Percentiles rank a stretch among this genome's conserved stretches.
Conservation (phyloP, 2,329 filamentous ascomycete genomes). For the Penicillium aurantiogriseum region DNA sequence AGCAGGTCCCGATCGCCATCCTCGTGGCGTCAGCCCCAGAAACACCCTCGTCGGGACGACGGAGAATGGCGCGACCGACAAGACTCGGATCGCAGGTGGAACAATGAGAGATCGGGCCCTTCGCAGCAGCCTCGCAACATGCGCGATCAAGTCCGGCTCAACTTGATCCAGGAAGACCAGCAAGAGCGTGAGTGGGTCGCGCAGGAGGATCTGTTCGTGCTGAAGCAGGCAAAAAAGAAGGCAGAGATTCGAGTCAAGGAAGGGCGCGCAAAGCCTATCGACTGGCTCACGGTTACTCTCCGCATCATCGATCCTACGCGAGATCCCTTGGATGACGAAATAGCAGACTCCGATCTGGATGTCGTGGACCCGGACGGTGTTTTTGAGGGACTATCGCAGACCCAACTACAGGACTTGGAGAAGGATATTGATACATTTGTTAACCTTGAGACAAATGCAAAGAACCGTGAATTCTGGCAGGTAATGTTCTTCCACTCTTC, state of each 20-base stretch:
- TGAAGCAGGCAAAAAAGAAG: constrained; percentile 97
- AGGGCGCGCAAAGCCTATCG: constrained; percentile 85
- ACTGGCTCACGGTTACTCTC: constrained; percentile 88
- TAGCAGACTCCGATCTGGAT: constrained; percentile 72
- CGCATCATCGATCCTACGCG: constrained; percentile 82
- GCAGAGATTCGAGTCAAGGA: constrained; percentile 91
- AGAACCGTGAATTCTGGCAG: constrained; percentile 85
- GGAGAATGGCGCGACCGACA: constrained; percentile 29
- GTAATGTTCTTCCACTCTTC: constrained; percentile 40
- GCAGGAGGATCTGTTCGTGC: constrained; percentile 91
- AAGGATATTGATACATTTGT: constrained; percentile 79
- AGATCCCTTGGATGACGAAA: constrained; percentile 77
- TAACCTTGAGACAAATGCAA: constrained; percentile 71
- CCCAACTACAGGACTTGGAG: constrained; percentile 71
- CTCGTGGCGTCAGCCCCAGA: constrained; percentile 39
- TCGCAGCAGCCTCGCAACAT: constrained; percentile 32
- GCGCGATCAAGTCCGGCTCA: constrained; percentile 48
- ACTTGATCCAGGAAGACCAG: constrained; percentile 68
- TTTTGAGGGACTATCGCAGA: constrained; percentile 67
- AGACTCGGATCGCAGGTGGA: constrained; percentile 21
- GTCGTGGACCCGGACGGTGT: constrained; percentile 78
- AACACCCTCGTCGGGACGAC: constrained; percentile 36
- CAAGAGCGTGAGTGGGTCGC: constrained; percentile 82
- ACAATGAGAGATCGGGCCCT: constrained; percentile 24
- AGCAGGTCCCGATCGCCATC: constrained; percentile 45